Conservation (phyloP, 495 filamentous ascomycete genomes). For the Lindgomyces ingoldianus region DNA sequence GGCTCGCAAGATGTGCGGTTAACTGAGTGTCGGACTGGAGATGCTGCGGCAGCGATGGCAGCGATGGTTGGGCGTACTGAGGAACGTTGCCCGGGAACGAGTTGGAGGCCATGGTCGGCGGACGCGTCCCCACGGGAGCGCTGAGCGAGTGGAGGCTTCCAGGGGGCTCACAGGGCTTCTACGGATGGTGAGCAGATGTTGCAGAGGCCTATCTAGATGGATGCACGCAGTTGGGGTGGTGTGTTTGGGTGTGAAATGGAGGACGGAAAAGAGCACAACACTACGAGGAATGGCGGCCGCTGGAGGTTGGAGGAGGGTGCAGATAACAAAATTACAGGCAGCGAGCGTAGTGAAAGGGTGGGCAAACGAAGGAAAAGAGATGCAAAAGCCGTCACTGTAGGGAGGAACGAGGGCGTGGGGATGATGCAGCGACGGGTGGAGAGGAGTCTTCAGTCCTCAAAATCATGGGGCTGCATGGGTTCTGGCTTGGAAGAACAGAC, state of each 20-base stretch:
- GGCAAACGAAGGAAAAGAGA: constrained; percentile 30
- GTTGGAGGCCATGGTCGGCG: constrained; percentile 36
- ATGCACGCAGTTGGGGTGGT: not conserved
- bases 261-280: not conserved
- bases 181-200: not conserved
- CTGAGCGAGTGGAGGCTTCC: constrained; percentile 30
- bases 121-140: constrained; percentile 42
- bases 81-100: constrained; percentile 30
- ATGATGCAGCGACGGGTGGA: not conserved
- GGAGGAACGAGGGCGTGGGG: not conserved
- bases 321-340: constrained; percentile 24
- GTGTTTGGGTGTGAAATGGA: constrained; percentile 35
- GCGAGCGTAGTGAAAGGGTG: constrained; percentile 29
- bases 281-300: too few species aligned
- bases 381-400: not conserved
- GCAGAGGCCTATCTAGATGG: not conserved
- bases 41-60: constrained; percentile 85
- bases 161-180: constrained; percentile 2
- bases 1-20: constrained; percentile 92
- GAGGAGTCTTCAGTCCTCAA: not conserved
- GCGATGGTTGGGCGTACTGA: constrained; percentile 82
- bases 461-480: constrained; percentile 8
- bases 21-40: constrained; percentile 94
- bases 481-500: not conserved
- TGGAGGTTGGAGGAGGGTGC: not conserved